Percentiles rank a stretch among this genome's conserved stretches.
These are phyloP conservation scores for Penicillium sp. DNA, from an alignment of 2,329 filamentous ascomycete genomes.

Conservation along the genomic window DNA sequence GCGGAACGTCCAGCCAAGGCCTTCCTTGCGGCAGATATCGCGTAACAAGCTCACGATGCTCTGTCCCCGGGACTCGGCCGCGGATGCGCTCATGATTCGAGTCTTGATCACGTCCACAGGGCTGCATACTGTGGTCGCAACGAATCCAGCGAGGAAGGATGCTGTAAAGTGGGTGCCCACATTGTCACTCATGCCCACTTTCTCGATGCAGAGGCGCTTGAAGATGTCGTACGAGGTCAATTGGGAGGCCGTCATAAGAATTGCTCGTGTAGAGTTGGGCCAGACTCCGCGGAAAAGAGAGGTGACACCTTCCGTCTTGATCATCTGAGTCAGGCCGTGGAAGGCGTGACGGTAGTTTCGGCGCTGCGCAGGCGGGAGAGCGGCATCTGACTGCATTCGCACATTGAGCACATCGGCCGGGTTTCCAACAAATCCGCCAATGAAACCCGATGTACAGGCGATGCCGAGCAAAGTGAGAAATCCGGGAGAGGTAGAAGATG, in stretches of 20 bases:
- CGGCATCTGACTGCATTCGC: constrained; percentile 91
- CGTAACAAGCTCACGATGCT: constrained; percentile 46
- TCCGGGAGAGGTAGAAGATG: constrained; percentile 51
- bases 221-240: constrained; percentile 60
- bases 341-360: constrained; percentile 87
- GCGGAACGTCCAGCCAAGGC: constrained; percentile 58
- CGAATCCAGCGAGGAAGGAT: constrained; percentile 58
- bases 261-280: constrained; percentile 57
- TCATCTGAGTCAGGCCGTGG: constrained; percentile 80
- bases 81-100: constrained; percentile 54
- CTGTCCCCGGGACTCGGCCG: constrained; percentile 36
- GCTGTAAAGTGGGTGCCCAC: constrained; percentile 58
- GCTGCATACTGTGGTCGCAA: constrained; percentile 62
- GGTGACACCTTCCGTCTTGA: constrained; percentile 69
- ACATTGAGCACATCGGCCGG: constrained; percentile 96
- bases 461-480: constrained; percentile 75
- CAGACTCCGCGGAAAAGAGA: constrained; percentile 73
- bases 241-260: constrained; percentile 62
- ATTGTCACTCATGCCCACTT: constrained; percentile 50
- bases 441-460: constrained; percentile 74
- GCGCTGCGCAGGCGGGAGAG: constrained; percentile 65
- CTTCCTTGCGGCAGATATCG: constrained; percentile 52
- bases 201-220: constrained; percentile 51
- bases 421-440: constrained; percentile 86
- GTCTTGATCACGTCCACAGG: constrained; percentile 65